Conservation (phyloP, 208 protist genomes). For the Plasmodiophora brassicae region DNA sequence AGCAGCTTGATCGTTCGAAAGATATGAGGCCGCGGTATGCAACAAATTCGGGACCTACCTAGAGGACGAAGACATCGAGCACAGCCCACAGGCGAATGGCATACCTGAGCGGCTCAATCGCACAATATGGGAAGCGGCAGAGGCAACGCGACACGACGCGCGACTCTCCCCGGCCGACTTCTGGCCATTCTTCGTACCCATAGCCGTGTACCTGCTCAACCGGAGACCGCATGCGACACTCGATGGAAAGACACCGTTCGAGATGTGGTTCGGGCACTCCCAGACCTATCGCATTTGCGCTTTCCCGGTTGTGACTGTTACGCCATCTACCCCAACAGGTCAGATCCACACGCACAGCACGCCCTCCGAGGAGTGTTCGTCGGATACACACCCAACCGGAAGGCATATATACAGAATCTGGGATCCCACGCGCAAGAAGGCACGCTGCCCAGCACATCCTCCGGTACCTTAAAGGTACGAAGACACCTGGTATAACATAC, state of each 20-base stretch:
- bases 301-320: background rate
- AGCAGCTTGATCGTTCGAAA: no score
- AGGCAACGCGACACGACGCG: background rate
- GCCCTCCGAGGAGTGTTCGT: no score
- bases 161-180: background rate
- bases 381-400: no score
- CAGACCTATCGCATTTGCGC: background rate
- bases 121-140: background rate
- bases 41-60: no score
- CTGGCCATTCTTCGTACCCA: background rate
- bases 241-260: background rate
- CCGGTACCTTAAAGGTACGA: background rate
- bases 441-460: background rate
- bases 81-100: background rate
- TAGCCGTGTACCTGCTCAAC: background rate
- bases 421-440: no score
- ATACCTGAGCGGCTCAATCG: background rate
- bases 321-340: no score
- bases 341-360: no score
- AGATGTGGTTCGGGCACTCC: background rate
- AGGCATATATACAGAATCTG: no score
- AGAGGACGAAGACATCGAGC: no score
- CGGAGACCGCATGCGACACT: background rate
- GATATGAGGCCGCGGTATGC: no score
- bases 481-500: background rate